Base-by-base conservation (phyloP, 208 protist species). In the Leptomonas pyrrhocoris region DNA sequence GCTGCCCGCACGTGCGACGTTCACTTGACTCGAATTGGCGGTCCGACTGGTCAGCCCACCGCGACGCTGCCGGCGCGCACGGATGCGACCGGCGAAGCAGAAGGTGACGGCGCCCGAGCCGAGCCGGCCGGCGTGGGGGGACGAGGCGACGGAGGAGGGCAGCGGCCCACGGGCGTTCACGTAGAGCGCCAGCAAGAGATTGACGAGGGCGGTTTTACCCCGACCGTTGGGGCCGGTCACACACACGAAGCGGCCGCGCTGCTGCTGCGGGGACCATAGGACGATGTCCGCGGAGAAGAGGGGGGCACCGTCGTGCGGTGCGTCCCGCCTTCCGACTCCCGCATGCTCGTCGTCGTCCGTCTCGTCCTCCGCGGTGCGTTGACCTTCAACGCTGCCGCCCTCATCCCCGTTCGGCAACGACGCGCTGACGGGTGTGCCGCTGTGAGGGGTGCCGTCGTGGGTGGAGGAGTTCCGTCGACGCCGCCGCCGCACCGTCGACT, bases 141-240 rank as follows among this genome's bases (percentile, higher is more conserved):
- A 40, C 27, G 60, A 50, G n/a, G 30, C 42, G 1, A 19, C 38
- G 3, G 30, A 53, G 2, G 69, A 61, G 16, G 69, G 43, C 59
- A 46, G 38, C 3, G 21, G 8, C 9, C 68, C 68, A 30, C 6
- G 8, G 6, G 48, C 23, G 43, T 70, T 64, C n/a, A 65, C 40
- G 76, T 81, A 77, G 16, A 93, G 66, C 11, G 68, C 81, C 9
- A 93, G 73, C 54, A 93, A 79, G 48, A 90, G 74, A 30, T 78
- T 70, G 2, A 86, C 51, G 0, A 90, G 71, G 13, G 88, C 89
- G 61, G 80, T 83, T 70, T 90, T 93, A 34, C 88, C 88, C 42
- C 65, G 68, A 27, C 84, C 80, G 72, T 79, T 86, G 18, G 64
- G 65, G 18, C 82, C 88, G 6, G 84, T 83, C 15, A 93, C 31